These are phyloP conservation scores for Monilinia aucupariae DNA, from an alignment of 2,329 filamentous ascomycete species.

Conservation along the genomic window DNA sequence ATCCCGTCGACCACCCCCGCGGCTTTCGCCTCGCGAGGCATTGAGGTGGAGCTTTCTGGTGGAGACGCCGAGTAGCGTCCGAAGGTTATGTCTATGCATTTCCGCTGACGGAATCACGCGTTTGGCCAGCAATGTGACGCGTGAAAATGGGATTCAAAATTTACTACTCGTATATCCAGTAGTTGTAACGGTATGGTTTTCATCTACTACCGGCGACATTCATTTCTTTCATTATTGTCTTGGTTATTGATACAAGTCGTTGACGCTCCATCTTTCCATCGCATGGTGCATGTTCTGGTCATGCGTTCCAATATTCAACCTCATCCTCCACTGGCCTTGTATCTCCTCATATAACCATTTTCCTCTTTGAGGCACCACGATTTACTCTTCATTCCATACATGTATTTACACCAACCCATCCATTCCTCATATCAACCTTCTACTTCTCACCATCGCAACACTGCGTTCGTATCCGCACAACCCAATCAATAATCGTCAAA, in stretches of 20 bases:
- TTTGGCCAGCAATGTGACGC: not conserved
- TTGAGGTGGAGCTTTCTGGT: not conserved
- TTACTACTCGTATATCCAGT: not conserved
- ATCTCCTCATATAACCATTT: not conserved
- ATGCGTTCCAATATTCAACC: not conserved
- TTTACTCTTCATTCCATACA: not conserved
- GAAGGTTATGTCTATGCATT: not conserved
- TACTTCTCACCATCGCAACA: not conserved
- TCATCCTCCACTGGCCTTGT: not conserved
- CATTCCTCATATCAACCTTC: not conserved
- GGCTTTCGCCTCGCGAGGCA: not conserved
- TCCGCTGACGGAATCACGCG: not conserved
- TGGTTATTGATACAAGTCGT: not conserved
- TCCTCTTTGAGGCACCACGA: not conserved
- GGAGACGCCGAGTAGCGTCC: not conserved
- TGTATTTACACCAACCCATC: not conserved
- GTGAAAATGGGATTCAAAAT: not conserved
- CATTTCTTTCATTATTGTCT: not conserved
- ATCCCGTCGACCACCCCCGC: not conserved
- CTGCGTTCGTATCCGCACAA: slow-evolving; percentile 2
- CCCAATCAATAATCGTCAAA: not conserved
- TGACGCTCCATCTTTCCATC: not conserved
- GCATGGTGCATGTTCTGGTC: not conserved
- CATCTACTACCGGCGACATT: not conserved
- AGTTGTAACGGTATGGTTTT: not conserved